phyloP scores from a whole-genome alignment of 2,329 filamentous ascomycete species.

The Macrophomina tecta region DNA sequence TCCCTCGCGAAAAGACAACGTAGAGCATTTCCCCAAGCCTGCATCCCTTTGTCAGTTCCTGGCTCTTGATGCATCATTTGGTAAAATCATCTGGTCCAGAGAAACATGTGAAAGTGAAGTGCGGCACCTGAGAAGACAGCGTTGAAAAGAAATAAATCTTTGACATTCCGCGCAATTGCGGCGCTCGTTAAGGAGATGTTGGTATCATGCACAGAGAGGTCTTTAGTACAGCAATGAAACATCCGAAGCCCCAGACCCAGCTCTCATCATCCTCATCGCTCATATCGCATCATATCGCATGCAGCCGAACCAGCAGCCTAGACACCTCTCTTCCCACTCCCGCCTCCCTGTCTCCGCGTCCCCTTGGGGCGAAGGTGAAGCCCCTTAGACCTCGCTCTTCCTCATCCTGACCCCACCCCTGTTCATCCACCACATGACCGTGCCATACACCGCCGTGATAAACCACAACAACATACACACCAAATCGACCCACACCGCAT shows the following conservation, averaged over 20 bases:
- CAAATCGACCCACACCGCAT: conserved; percentile 83
- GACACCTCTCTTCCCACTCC: not conserved
- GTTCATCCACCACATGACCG: conserved; percentile 11
- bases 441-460: conserved; percentile 60
- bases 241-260: not conserved
- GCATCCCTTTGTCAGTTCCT: too few species aligned
- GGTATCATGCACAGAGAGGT: not conserved
- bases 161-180: not conserved
- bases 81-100: too few species aligned
- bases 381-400: conserved; percentile 16
- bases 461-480: conserved; percentile 79
- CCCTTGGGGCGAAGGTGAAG: too few species aligned
- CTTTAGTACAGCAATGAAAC: not conserved
- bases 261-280: not conserved
- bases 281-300: not conserved
- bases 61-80: too few species aligned
- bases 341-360: not conserved
- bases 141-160: not conserved
- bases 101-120: too few species aligned
- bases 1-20: too few species aligned
- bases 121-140: too few species aligned
- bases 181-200: not conserved
- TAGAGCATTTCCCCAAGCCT: too few species aligned
- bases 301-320: conserved; percentile 8
- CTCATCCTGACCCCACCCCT: not conserved